Evolutionary conservation across 257 asterid genomes (phyloP).

Genomic region (Ajuga chamaepitys): DNA sequence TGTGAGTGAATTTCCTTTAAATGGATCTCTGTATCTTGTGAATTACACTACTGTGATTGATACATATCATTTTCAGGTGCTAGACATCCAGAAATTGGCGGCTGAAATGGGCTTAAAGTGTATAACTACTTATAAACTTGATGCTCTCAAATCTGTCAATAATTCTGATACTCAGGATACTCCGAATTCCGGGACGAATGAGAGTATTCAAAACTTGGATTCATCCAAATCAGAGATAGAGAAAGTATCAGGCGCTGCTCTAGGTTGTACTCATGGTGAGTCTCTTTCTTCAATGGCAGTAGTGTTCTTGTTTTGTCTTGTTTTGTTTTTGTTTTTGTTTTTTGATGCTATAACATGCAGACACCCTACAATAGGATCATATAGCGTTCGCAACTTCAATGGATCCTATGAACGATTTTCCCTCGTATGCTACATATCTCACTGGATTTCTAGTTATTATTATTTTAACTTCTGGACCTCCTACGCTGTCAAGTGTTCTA

Average conservation of each 20-base stretch:
- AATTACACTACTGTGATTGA: background rate
- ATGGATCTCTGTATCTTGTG: background rate
- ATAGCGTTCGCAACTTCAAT: background rate
- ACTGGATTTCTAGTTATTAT: too few relatives aligned
- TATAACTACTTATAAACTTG: slow-evolving; percentile 75
- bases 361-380: background rate
- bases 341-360: background rate
- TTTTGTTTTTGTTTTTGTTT: background rate
- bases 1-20: background rate
- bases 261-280: slow-evolving; percentile 31
- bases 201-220: slow-evolving; percentile 22
- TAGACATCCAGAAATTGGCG: slow-evolving; percentile 71
- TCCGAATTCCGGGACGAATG: slow-evolving; percentile 21
- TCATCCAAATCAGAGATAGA: slow-evolving; percentile 7
- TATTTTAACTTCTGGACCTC: background rate
- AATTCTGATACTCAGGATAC: slow-evolving; percentile 31
- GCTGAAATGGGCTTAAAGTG: slow-evolving; percentile 81
- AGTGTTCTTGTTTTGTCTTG: background rate
- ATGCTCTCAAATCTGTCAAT: slow-evolving; percentile 75
- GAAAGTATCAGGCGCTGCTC: slow-evolving; percentile 17
- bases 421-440: too few relatives aligned
- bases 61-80: slow-evolving; percentile 47
- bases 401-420: background rate
- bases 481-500: background rate
- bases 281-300: slow-evolving; percentile 12